Conservation (phyloP, 228 moss, liverwort and hornwort species). For the Sphagnum magellanicum region DNA sequence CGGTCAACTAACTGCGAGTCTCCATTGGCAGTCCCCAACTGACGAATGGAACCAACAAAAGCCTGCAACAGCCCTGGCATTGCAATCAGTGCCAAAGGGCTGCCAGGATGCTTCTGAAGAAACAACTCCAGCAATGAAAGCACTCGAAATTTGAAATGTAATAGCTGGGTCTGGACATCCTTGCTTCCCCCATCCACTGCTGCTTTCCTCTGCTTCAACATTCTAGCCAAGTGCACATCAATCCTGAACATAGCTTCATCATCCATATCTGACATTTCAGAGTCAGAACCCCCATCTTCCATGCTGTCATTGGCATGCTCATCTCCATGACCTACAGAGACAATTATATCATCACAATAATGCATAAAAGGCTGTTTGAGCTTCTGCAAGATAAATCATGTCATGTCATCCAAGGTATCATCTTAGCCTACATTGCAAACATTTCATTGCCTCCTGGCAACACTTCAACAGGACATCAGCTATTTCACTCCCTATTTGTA, state of each 20-base stretch:
- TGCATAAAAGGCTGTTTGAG: too few relatives aligned
- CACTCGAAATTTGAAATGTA: constrained; percentile 83
- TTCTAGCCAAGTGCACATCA: constrained; percentile 68
- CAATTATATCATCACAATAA: background rate
- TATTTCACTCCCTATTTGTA: too few relatives aligned
- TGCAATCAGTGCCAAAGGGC: constrained; percentile 59
- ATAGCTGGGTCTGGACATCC: constrained; percentile 63
- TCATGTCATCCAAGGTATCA: too few relatives aligned
- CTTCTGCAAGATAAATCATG: too few relatives aligned
- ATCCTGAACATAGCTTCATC: constrained; percentile 95
- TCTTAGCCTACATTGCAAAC: too few relatives aligned
- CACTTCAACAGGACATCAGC: too few relatives aligned
- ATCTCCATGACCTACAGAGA: constrained; percentile 23
- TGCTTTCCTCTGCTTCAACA: constrained; percentile 66
- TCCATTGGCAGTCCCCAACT: constrained; percentile 54
- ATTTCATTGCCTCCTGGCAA: too few relatives aligned
- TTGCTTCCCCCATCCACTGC: constrained; percentile 30
- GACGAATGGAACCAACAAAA: constrained; percentile 45
- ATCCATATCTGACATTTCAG: constrained; percentile 74
- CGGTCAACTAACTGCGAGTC: constrained; percentile 52
- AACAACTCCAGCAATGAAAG: constrained; percentile 67
- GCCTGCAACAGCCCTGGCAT: constrained; percentile 76
- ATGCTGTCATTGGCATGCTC: constrained; percentile 26
- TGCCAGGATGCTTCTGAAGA: constrained; percentile 65
- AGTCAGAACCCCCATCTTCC: constrained; percentile 44